phyloP scores from a whole-genome alignment of 2,329 filamentous ascomycete genomes.

The Penicillium polonicum region DNA sequence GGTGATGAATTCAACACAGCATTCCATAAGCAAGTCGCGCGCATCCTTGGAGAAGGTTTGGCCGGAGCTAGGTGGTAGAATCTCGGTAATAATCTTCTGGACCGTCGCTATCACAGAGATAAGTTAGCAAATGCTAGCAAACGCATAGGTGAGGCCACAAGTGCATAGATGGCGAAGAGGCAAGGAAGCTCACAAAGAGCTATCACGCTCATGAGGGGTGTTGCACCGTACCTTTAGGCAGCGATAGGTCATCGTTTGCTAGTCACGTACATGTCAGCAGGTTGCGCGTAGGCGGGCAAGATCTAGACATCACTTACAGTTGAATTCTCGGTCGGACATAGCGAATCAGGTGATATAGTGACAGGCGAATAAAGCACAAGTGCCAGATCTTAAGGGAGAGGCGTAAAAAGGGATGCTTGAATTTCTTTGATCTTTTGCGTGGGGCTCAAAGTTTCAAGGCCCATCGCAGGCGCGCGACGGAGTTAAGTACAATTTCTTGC shows the following conservation, averaged over 20 bases:
- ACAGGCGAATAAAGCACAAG: not conserved
- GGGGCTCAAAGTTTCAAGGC: conserved; percentile 19
- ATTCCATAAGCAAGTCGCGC: conserved; percentile 92
- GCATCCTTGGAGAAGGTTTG: conserved; percentile 93
- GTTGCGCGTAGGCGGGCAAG: conserved; percentile 14
- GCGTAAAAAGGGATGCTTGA: conserved; percentile 3
- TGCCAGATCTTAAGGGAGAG: not conserved
- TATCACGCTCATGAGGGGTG: not conserved
- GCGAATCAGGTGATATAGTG: conserved; percentile 6
- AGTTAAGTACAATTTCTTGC: conserved; percentile 24
- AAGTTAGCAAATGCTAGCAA: conserved; percentile 12
- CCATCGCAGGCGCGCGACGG: conserved; percentile 12
- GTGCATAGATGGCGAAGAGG: not conserved
- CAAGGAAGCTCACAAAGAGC: not conserved
- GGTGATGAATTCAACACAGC: conserved; percentile 98
- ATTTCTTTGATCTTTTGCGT: conserved; percentile 20
- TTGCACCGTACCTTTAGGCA: conserved; percentile 53
- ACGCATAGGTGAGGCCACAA: not conserved
- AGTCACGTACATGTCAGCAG: conserved; percentile 22
- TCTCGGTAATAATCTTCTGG: conserved; percentile 88
- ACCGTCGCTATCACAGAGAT: conserved; percentile 57
- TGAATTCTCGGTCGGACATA: conserved; percentile 59
- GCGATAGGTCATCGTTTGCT: conserved; percentile 60
- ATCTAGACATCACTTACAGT: conserved; percentile 38
- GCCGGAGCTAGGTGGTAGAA: conserved; percentile 73